These are phyloP conservation scores for Parietichytrium sp. DNA, from an alignment of 108 stramenopile genomes.

Conservation along the genomic window DNA sequence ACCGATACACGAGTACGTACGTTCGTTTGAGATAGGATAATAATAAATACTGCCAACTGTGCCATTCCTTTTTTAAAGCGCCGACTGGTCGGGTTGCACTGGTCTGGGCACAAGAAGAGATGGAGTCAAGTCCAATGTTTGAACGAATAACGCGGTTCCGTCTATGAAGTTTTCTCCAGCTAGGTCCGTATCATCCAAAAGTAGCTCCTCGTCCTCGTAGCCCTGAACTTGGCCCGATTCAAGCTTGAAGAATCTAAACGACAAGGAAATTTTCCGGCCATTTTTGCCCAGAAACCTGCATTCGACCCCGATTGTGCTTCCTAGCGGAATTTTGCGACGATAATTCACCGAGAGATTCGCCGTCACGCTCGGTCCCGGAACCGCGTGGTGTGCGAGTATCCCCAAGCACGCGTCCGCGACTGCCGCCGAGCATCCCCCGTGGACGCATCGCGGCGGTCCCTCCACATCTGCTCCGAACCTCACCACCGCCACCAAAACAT, in stretches of 20 bases:
- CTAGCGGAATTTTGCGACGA: conserved; percentile 11
- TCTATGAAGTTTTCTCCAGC: too few relatives aligned
- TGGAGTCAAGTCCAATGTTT: too few relatives aligned
- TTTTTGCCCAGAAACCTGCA: background rate
- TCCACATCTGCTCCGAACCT: conserved; percentile 17
- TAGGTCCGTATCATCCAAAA: too few relatives aligned
- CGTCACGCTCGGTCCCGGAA: background rate
- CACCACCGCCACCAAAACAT: background rate
- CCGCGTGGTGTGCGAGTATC: background rate
- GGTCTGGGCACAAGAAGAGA: too few relatives aligned
- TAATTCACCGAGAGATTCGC: conserved; percentile 14
- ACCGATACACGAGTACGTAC: too few relatives aligned
- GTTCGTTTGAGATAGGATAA: too few relatives aligned
- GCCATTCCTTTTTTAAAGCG: too few relatives aligned
- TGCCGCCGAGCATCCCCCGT: conserved; percentile 24
- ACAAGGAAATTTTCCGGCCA: background rate
- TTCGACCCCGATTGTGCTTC: background rate
- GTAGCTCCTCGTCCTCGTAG: too few relatives aligned
- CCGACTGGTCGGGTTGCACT: too few relatives aligned
- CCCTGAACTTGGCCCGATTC: too few relatives aligned
- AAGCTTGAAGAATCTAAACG: conserved; percentile 9
- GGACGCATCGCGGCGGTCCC: conserved; percentile 30
- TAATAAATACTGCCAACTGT: too few relatives aligned
- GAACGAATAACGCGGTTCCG: too few relatives aligned
- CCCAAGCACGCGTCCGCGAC: background rate